phyloP scores from a whole-genome alignment of 345 rosid species.

The Brassica rapa region DNA sequence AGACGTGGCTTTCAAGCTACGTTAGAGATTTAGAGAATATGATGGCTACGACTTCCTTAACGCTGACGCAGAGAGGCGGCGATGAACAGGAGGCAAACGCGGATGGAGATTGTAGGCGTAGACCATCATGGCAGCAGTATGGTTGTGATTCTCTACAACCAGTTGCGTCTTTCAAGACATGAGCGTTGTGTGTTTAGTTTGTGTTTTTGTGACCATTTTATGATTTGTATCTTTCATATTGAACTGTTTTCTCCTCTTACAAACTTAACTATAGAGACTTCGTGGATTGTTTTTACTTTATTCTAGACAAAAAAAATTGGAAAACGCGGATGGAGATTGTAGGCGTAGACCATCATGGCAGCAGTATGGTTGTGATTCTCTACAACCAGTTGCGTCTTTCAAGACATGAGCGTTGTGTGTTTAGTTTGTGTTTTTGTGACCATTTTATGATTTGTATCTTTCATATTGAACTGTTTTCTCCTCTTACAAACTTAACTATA shows the following conservation, averaged over 20 bases:
- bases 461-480: background rate
- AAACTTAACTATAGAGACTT: too few species aligned
- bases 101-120: conserved; percentile 39
- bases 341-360: conserved; percentile 24
- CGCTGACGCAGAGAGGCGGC: conserved; percentile 20
- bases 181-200: conserved; percentile 14
- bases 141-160: conserved; percentile 27
- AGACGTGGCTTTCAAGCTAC: conserved; percentile 40
- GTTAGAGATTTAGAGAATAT: conserved; percentile 39
- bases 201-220: background rate
- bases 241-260: background rate
- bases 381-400: conserved; percentile 31
- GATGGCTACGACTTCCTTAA: conserved; percentile 26
- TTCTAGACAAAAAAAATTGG: background rate
- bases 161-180: conserved; percentile 33
- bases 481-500: background rate
- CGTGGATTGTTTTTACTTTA: background rate
- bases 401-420: conserved; percentile 24
- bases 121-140: conserved; percentile 19
- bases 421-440: background rate
- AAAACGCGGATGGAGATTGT: conserved; percentile 41
- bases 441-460: conserved; percentile 17
- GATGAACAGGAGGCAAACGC: conserved; percentile 28
- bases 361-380: conserved; percentile 21
- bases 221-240: conserved; percentile 7